Conservation (phyloP, 2,329 filamentous ascomycete genomes). For the Colletotrichum tropicale region DNA sequence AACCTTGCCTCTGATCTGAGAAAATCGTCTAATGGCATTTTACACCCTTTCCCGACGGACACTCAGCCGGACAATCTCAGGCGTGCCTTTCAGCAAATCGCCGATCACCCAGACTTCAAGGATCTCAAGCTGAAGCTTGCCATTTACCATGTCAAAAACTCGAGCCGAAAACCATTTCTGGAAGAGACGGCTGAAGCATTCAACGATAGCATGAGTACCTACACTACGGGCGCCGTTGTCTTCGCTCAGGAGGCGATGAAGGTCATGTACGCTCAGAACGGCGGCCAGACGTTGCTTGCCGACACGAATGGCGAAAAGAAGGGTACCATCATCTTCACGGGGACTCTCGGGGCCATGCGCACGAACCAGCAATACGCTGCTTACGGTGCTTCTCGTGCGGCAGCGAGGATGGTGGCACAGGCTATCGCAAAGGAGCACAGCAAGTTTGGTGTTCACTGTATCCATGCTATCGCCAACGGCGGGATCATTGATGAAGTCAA, state of each 20-base stretch:
- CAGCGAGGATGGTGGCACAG: slow-evolving; percentile 59
- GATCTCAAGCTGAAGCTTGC: slow-evolving; percentile 55
- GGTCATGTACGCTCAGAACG: slow-evolving; percentile 56
- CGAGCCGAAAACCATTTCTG: slow-evolving; percentile 58
- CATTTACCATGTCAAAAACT: slow-evolving; percentile 62
- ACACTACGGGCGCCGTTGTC: slow-evolving; percentile 59
- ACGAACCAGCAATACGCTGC: slow-evolving; percentile 58
- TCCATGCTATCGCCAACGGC: slow-evolving; percentile 64
- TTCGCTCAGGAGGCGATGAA: slow-evolving; percentile 59
- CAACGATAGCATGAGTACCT: slow-evolving; percentile 50
- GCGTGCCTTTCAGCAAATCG: slow-evolving; percentile 53
- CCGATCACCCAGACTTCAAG: slow-evolving; percentile 49
- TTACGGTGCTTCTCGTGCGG: slow-evolving; percentile 57
- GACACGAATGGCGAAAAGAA: slow-evolving; percentile 55
- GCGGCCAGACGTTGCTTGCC: slow-evolving; percentile 43
- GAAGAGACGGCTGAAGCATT: slow-evolving; percentile 56
- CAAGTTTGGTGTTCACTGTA: slow-evolving; percentile 60
- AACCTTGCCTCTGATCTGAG: slow-evolving; percentile 45
- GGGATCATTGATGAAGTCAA: slow-evolving; percentile 55
- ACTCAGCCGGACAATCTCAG: slow-evolving; percentile 50
- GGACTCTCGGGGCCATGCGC: slow-evolving; percentile 56
- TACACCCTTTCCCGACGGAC: slow-evolving; percentile 58
- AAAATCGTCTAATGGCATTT: slow-evolving; percentile 43
- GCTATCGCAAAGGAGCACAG: slow-evolving; percentile 61
- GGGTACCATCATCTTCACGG: slow-evolving; percentile 62